A percentile compares a stretch with the other conserved stretches of the same genome.
Evolutionary conservation across 148 eudicot genomes (phyloP).

Genomic region (Euryodendron excelsum): DNA sequence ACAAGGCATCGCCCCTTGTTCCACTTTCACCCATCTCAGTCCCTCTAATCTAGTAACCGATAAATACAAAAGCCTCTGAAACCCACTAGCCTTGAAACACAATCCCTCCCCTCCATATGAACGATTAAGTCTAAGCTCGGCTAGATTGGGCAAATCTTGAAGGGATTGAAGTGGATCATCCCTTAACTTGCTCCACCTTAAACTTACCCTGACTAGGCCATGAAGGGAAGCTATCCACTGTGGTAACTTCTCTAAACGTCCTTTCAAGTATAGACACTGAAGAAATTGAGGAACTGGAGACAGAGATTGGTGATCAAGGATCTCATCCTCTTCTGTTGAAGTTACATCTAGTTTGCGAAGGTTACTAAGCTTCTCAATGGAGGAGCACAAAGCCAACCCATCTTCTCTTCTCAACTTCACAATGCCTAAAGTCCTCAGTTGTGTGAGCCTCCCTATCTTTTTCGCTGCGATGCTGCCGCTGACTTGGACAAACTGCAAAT

Average conservation of each 20-base stretch:
- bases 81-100: too few species aligned
- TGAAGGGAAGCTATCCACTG: slow-evolving; percentile 12
- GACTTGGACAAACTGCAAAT: not conserved
- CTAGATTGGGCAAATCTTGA: too few species aligned
- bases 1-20: slow-evolving; percentile 20
- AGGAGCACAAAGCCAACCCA: not conserved
- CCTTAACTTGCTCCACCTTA: too few species aligned
- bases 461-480: not conserved
- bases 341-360: not conserved
- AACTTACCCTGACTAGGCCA: not conserved
- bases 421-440: not conserved
- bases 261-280: not conserved
- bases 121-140: too few species aligned
- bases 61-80: slow-evolving; percentile 1
- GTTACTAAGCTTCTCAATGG: too few species aligned
- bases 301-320: not conserved
- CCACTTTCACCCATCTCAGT: slow-evolving; percentile 5
- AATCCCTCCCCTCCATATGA: too few species aligned
- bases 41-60: not conserved
- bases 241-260: slow-evolving; percentile 6
- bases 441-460: not conserved
- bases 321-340: not conserved
- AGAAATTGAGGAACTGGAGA: too few species aligned
- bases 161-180: too few species aligned
- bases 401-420: not conserved